Evolutionary conservation across 2,329 filamentous ascomycete genomes (phyloP).

Genomic region (Hymenoscyphus scutula): DNA sequence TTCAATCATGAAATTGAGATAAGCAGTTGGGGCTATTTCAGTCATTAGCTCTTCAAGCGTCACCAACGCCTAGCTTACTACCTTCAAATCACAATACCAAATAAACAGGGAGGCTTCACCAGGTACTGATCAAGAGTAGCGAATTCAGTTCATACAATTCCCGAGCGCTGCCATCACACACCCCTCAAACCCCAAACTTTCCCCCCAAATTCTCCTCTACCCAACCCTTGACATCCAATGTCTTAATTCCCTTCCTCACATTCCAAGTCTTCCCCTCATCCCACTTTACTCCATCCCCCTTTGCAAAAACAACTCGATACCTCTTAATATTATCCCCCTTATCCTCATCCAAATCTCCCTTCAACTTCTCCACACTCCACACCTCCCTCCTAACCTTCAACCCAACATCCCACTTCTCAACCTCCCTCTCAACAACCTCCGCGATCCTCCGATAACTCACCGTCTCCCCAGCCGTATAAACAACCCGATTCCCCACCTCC

Average conservation of each 20-base stretch:
- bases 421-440: slow-evolving; percentile 48
- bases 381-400: slow-evolving; percentile 47
- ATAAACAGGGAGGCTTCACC: too few relatives aligned
- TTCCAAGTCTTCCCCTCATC: slow-evolving; percentile 53
- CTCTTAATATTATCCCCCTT: slow-evolving; percentile 51
- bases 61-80: too few relatives aligned
- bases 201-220: slow-evolving; percentile 13
- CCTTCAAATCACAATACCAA: too few relatives aligned
- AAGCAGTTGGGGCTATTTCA: too few relatives aligned
- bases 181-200: not conserved
- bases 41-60: too few relatives aligned
- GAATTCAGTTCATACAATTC: too few relatives aligned
- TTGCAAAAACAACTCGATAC: slow-evolving; percentile 61
- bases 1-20: too few relatives aligned
- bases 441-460: slow-evolving; percentile 55
- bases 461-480: slow-evolving; percentile 62
- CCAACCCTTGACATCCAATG: slow-evolving; percentile 44
- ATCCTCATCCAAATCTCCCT: slow-evolving; percentile 45
- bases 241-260: slow-evolving; percentile 44
- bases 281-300: slow-evolving; percentile 59
- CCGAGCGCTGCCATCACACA: not conserved
- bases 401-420: slow-evolving; percentile 24
- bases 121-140: too few relatives aligned
- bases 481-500: slow-evolving; percentile 38
- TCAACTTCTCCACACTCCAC: slow-evolving; percentile 48